phyloP scores from a whole-genome alignment of 108 stramenopile species.

The Skeletonema grethae region DNA sequence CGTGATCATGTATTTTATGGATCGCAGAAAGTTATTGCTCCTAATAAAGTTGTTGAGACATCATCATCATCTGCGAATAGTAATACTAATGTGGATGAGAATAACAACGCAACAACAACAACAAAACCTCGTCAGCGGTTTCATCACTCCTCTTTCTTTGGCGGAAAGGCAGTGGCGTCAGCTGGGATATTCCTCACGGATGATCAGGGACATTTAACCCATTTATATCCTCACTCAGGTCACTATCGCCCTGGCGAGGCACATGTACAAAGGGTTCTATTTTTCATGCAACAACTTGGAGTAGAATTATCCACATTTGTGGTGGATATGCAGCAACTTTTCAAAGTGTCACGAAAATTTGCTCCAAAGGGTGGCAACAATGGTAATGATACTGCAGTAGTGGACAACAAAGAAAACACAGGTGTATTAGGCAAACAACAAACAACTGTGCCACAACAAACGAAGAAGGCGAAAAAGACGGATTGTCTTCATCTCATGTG shows the following conservation, averaged over 20 bases:
- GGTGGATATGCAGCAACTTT: conserved; percentile 90
- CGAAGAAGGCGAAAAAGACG: conserved; percentile 75
- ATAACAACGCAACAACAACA: conserved; percentile 8
- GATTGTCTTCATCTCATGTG: conserved; percentile 70
- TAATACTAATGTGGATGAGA: background rate
- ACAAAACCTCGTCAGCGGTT: conserved; percentile 78
- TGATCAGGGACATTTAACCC: conserved; percentile 71
- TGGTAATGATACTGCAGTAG: background rate
- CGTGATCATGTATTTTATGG: conserved; percentile 86
- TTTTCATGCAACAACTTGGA: conserved; percentile 73
- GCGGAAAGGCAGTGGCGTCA: conserved; percentile 87
- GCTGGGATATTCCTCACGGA: conserved; percentile 92
- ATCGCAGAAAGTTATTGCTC: conserved; percentile 78
- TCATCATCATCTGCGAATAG: no score
- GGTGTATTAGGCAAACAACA: background rate
- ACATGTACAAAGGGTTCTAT: conserved; percentile 88
- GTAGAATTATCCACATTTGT: conserved; percentile 77
- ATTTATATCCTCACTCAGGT: conserved; percentile 92
- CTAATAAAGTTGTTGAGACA: conserved; percentile 9
- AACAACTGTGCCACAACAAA: conserved; percentile 11
- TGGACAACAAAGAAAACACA: conserved; percentile 25
- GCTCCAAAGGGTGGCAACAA: conserved; percentile 35
- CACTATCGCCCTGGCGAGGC: conserved; percentile 91
- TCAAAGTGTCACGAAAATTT: conserved; percentile 79
- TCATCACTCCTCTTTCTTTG: conserved; percentile 94